Evolutionary conservation across 1,284 basidiomycete species (phyloP).

Genomic region (Moesziomyces antarcticus): DNA sequence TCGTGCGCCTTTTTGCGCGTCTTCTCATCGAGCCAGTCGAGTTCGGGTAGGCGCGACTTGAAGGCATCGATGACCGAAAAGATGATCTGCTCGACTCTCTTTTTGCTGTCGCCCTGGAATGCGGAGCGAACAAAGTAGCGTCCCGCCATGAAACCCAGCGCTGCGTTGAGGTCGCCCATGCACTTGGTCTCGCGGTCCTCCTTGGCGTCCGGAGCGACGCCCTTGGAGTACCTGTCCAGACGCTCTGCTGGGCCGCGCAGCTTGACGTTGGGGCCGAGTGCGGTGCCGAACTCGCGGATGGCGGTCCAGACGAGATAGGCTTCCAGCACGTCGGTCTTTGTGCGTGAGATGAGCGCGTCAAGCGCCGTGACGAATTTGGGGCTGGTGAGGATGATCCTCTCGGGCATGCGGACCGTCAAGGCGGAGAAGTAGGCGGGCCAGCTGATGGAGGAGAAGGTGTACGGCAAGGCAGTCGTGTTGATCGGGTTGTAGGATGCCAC

Average conservation of each 20-base stretch:
- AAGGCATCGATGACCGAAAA: constrained; percentile 87
- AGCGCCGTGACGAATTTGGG: constrained; percentile 81
- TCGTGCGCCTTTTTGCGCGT: constrained; percentile 84
- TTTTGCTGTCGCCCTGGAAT: constrained; percentile 82
- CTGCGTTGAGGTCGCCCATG: constrained; percentile 68
- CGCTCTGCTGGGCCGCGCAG: constrained; percentile 65
- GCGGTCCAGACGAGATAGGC: constrained; percentile 77
- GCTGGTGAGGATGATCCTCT: constrained; percentile 79
- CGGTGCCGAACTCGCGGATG: constrained; percentile 55
- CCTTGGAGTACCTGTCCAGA: constrained; percentile 80
- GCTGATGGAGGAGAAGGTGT: constrained; percentile 77
- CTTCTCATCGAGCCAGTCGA: constrained; percentile 91
- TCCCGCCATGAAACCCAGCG: constrained; percentile 72
- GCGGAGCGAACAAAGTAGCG: constrained; percentile 83
- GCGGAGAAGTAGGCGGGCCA: constrained; percentile 85
- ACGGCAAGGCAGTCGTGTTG: constrained; percentile 75
- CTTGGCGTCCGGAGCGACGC: constrained; percentile 86
- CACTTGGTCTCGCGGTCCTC: constrained; percentile 80
- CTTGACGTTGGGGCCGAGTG: constrained; percentile 67
- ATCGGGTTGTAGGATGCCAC: constrained; percentile 87
- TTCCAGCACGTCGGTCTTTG: constrained; percentile 79
- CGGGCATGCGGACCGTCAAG: constrained; percentile 74
- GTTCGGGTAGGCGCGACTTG: constrained; percentile 78
- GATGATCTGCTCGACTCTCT: constrained; percentile 85
- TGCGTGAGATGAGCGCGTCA: constrained; percentile 77